phyloP scores from a whole-genome alignment of 352 stramenopile species.

The Phytophthora nicotianae region DNA sequence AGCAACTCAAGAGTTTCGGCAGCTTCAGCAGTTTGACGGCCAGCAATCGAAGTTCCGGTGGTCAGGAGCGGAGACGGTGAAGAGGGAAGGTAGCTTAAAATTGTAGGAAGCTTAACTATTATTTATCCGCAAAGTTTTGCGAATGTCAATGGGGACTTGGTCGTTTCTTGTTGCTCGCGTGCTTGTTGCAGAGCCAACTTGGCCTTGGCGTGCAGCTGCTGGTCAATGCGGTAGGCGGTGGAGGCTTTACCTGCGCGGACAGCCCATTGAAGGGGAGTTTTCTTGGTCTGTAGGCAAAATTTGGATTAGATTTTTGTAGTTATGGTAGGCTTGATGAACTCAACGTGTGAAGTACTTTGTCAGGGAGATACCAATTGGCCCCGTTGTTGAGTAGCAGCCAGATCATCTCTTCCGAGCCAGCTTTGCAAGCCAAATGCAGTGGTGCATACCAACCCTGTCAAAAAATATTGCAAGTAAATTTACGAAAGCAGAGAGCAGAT shows the following conservation, averaged over 20 bases:
- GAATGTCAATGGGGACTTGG: slow-evolving; percentile 34
- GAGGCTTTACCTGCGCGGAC: slow-evolving; percentile 69
- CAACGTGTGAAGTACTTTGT: slow-evolving; percentile 50
- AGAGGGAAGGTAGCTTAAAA: slow-evolving; percentile 7
- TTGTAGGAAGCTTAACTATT: slow-evolving; percentile 44
- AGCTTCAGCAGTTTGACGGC: slow-evolving; percentile 64
- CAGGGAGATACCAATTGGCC: slow-evolving; percentile 54
- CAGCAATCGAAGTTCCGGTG: slow-evolving; percentile 36
- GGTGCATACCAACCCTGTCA: slow-evolving; percentile 76
- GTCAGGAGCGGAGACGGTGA: slow-evolving; percentile 36
- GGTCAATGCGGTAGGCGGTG: slow-evolving; percentile 75
- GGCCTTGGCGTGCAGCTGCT: slow-evolving; percentile 61
- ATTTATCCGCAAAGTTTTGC: slow-evolving; percentile 58
- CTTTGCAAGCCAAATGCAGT: slow-evolving; percentile 78
- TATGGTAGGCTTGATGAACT: not conserved
- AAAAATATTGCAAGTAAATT: not conserved
- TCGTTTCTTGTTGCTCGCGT: slow-evolving; percentile 27
- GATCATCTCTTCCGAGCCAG: slow-evolving; percentile 64
- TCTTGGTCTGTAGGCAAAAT: slow-evolving; percentile 39
- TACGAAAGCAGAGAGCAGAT: not conserved
- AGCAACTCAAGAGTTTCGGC: slow-evolving; percentile 63
- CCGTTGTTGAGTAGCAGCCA: slow-evolving; percentile 65
- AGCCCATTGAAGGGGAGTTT: slow-evolving; percentile 78
- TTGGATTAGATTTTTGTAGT: not conserved
- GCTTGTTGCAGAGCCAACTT: slow-evolving; percentile 40